Evolutionary conservation across 2,329 filamentous ascomycete species (phyloP).

Genomic region (Penicillium frequentans): DNA sequence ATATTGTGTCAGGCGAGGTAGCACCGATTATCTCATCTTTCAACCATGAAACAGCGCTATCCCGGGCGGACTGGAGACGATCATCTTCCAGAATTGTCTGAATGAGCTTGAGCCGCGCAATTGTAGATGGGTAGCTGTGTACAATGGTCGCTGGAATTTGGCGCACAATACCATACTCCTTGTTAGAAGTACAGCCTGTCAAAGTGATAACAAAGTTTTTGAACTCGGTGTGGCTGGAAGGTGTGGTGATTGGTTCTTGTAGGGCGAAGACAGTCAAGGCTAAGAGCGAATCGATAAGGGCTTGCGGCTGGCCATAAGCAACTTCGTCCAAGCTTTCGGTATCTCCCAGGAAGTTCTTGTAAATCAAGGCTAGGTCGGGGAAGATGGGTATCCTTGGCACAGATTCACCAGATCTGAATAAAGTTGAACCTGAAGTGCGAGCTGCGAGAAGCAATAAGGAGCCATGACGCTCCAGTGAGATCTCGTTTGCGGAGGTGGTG

Average conservation of each 20-base stretch:
- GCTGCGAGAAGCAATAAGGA: slow-evolving; percentile 56
- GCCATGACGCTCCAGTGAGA: slow-evolving; percentile 57
- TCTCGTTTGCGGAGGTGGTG: slow-evolving; percentile 52
- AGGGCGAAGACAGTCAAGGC: slow-evolving; percentile 53
- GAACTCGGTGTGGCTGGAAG: slow-evolving; percentile 53
- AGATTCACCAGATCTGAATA: slow-evolving; percentile 47
- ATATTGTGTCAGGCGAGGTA: slow-evolving; percentile 26
- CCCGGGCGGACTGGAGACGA: slow-evolving; percentile 55
- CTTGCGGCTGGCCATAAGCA: slow-evolving; percentile 49
- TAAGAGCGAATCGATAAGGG: slow-evolving; percentile 56
- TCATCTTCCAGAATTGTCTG: slow-evolving; percentile 56
- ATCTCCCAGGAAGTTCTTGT: slow-evolving; percentile 53
- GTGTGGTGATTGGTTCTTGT: slow-evolving; percentile 46
- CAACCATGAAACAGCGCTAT: slow-evolving; percentile 60
- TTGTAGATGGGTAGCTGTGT: slow-evolving; percentile 54
- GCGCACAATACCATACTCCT: slow-evolving; percentile 38
- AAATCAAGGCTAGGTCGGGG: slow-evolving; percentile 52
- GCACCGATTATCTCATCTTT: slow-evolving; percentile 59
- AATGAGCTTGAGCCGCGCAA: slow-evolving; percentile 55
- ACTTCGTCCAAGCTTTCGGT: slow-evolving; percentile 38
- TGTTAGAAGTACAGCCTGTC: slow-evolving; percentile 38
- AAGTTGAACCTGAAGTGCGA: slow-evolving; percentile 49
- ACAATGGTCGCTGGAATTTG: slow-evolving; percentile 41
- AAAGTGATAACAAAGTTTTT: slow-evolving; percentile 52
- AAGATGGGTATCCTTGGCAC: slow-evolving; percentile 49